phyloP scores from a whole-genome alignment of 106 monocot genomes.

The Apostasia ramifera region DNA sequence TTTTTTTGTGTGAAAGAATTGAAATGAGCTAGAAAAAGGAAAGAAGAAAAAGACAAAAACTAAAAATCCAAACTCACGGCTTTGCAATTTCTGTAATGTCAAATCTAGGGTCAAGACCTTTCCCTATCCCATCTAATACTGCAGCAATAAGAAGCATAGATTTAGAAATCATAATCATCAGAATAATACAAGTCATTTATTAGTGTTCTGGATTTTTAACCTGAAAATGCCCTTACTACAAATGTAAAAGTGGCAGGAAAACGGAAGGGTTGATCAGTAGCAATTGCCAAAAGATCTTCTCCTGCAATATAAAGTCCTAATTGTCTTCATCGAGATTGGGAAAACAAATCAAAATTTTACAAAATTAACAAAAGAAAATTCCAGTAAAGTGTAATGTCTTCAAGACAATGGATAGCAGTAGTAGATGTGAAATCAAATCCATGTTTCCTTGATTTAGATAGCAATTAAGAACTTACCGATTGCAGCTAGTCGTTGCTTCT shows the following conservation, averaged over 20 bases:
- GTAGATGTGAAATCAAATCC: neutral
- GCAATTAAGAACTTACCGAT: constrained; percentile 50
- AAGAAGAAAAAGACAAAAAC: constrained; percentile 3
- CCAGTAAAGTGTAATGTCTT: neutral
- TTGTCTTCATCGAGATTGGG: neutral
- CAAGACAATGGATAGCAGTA: neutral
- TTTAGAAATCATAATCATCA: neutral
- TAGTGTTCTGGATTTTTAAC: constrained; percentile 21
- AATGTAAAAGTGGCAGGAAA: constrained; percentile 99
- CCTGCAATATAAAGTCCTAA: constrained; percentile 38
- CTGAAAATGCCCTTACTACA: constrained; percentile 99
- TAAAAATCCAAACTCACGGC: constrained; percentile 61
- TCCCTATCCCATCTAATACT: constrained; percentile 99
- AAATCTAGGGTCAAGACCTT: constrained; percentile 96
- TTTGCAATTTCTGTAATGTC: constrained; percentile 99
- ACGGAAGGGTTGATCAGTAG: constrained; percentile 97
- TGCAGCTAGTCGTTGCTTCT: constrained; percentile 93
- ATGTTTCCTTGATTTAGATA: neutral
- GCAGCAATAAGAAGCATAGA: constrained; percentile 13
- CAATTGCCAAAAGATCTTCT: constrained; percentile 96
- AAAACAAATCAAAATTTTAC: neutral
- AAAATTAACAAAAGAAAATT: neutral
- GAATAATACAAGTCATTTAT: constrained; percentile 2
- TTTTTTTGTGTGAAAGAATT: neutral
- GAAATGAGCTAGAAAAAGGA: neutral